Conservation (phyloP, 2,329 filamentous ascomycete species). For the Ceratocystis albifundus region DNA sequence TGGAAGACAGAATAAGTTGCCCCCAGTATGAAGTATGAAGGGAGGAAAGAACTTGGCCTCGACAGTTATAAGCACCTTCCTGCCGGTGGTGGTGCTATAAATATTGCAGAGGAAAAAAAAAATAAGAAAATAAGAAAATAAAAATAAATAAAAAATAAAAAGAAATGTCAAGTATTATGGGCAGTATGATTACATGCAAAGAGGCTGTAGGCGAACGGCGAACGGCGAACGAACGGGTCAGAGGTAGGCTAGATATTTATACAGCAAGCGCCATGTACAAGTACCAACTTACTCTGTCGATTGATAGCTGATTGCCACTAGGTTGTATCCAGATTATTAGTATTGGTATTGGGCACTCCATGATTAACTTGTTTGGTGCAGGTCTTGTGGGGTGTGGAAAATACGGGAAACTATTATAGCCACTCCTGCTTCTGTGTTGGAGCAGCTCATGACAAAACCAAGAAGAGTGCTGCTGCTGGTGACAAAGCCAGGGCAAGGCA, state of each 20-base stretch:
- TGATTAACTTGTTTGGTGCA: conserved; percentile 8
- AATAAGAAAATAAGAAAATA: too few species aligned
- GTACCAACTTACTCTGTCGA: background rate
- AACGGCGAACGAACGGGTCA: background rate
- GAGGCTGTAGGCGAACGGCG: background rate
- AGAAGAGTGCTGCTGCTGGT: too few species aligned
- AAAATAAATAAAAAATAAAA: too few species aligned
- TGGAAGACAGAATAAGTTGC: background rate
- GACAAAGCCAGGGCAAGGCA: background rate
- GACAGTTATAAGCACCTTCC: background rate
- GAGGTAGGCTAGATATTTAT: conserved; percentile 9
- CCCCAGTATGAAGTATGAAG: background rate
- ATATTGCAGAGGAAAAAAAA: background rate
- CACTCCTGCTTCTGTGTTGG: background rate
- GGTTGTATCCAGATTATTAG: conserved; percentile 12
- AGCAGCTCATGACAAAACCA: conserved; percentile 1
- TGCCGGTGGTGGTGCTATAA: background rate
- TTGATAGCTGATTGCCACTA: conserved; percentile 5
- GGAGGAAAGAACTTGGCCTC: background rate
- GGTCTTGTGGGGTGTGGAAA: background rate
- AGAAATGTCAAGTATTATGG: too few species aligned
- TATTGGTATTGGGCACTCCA: conserved; percentile 10
- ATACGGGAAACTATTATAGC: background rate
- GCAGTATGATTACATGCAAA: background rate
- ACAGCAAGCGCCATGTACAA: background rate